These are phyloP conservation scores for Neofusicoccum sp. DNA, from an alignment of 2,329 filamentous ascomycete species.

Conservation along the genomic window DNA sequence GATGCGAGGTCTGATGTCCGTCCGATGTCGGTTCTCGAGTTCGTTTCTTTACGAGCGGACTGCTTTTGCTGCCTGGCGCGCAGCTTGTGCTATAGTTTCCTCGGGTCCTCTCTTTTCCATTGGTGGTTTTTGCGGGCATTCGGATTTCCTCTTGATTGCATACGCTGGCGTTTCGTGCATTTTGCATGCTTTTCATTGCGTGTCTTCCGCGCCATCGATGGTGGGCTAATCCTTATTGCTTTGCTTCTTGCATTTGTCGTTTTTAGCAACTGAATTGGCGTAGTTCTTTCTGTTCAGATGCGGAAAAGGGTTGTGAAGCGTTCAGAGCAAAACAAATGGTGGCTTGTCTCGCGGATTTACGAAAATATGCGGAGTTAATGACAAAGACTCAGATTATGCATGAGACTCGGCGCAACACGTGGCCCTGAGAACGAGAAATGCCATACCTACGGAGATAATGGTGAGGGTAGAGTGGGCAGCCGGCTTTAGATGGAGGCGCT, in stretches of 20 bases:
- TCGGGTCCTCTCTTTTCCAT: neutral
- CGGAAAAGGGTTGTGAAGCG: neutral
- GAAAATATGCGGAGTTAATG: neutral
- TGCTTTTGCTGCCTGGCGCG: neutral
- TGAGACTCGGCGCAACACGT: too few relatives aligned
- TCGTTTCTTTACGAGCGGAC: neutral
- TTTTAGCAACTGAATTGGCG: too few relatives aligned
- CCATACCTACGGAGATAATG: neutral
- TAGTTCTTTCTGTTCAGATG: too few relatives aligned
- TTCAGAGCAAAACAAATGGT: neutral
- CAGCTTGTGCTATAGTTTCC: neutral
- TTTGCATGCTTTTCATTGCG: neutral
- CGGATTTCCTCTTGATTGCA: neutral
- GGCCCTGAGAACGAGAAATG: too few relatives aligned
- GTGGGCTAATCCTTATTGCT: neutral
- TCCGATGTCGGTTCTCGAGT: too few relatives aligned
- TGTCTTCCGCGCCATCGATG: neutral
- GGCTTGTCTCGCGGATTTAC: neutral
- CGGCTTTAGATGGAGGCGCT: too few relatives aligned
- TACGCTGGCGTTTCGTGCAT: neutral
- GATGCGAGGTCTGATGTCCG: too few relatives aligned
- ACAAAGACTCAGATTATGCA: neutral
- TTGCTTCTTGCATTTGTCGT: too few relatives aligned
- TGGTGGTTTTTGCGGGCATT: neutral
- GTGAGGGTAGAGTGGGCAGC: too few relatives aligned